Conservation (phyloP, 2,329 filamentous ascomycete genomes). For the Colletotrichum magnum region DNA sequence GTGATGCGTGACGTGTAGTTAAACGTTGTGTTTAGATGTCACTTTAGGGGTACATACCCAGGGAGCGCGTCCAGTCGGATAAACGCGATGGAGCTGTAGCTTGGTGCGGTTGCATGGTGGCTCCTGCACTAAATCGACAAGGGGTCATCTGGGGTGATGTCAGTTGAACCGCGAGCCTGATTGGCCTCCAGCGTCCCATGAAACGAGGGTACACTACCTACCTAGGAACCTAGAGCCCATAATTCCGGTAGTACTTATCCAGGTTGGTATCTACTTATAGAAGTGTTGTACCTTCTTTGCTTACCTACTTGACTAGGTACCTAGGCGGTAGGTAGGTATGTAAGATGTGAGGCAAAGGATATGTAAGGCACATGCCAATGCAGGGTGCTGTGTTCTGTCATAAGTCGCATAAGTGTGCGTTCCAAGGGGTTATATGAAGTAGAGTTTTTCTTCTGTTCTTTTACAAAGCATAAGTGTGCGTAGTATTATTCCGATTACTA, state of each 20-base stretch:
- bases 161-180: slow-evolving; percentile 13
- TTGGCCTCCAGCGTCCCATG: slow-evolving; percentile 7
- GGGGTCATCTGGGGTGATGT: slow-evolving; percentile 22
- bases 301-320: too few relatives aligned
- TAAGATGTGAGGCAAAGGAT: too few relatives aligned
- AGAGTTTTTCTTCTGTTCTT: too few relatives aligned
- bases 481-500: neutral
- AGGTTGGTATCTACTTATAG: neutral
- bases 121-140: slow-evolving; percentile 7
- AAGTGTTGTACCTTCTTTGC: neutral
- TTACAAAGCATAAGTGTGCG: neutral
- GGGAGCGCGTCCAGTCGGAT: slow-evolving; percentile 37
- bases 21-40: slow-evolving; percentile 36
- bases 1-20: slow-evolving; percentile 26
- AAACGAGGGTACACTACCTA: slow-evolving; percentile 1
- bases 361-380: too few relatives aligned
- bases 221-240: neutral
- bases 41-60: slow-evolving; percentile 9
- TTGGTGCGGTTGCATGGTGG: slow-evolving; percentile 1
- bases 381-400: too few relatives aligned
- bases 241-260: too few relatives aligned
- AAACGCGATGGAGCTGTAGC: slow-evolving; percentile 33
- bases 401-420: neutral
- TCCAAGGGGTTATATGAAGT: neutral
- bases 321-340: too few relatives aligned